Evolutionary conservation across 108 stramenopile species (phyloP).

Genomic region (Cyclotella cryptica): DNA sequence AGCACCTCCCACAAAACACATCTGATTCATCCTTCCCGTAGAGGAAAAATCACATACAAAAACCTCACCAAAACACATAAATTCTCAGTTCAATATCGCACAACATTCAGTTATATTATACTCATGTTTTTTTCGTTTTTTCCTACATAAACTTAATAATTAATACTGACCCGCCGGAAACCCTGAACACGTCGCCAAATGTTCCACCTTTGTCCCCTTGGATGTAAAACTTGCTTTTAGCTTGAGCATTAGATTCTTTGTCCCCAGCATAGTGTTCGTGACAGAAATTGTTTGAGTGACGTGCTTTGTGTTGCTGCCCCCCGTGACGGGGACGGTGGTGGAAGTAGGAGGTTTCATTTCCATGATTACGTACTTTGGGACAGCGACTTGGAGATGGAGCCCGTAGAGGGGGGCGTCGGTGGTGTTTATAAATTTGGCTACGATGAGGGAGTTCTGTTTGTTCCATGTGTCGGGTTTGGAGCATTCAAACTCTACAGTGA

Average conservation of each 20-base stretch:
- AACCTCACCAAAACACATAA: too few species aligned
- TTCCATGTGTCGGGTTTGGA: conserved; percentile 84
- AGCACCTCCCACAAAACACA: too few species aligned
- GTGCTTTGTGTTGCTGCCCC: conserved; percentile 60
- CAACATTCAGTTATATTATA: neutral
- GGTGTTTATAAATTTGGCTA: conserved; percentile 89
- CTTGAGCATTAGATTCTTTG: conserved; percentile 96
- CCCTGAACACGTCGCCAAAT: conserved; percentile 87
- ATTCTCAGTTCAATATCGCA: neutral
- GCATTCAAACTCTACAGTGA: conserved; percentile 88
- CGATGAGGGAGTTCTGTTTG: conserved; percentile 75
- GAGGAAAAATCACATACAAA: too few species aligned
- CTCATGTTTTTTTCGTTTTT: neutral
- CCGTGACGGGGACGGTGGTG: conserved; percentile 80
- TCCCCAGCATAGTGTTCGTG: conserved; percentile 88
- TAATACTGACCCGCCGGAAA: conserved; percentile 87
- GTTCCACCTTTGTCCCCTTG: conserved; percentile 85
- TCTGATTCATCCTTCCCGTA: too few species aligned
- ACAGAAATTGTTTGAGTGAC: conserved; percentile 95
- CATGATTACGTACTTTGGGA: conserved; percentile 96
- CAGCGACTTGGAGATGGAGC: conserved; percentile 93
- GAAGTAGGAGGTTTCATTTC: conserved; percentile 96
- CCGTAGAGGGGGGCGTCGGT: conserved; percentile 81
- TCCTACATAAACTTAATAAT: conserved; percentile 11
- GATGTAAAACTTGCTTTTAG: conserved; percentile 94